These are phyloP conservation scores for Primulina eburnea DNA, from an alignment of 257 asterid species.

Conservation along the genomic window DNA sequence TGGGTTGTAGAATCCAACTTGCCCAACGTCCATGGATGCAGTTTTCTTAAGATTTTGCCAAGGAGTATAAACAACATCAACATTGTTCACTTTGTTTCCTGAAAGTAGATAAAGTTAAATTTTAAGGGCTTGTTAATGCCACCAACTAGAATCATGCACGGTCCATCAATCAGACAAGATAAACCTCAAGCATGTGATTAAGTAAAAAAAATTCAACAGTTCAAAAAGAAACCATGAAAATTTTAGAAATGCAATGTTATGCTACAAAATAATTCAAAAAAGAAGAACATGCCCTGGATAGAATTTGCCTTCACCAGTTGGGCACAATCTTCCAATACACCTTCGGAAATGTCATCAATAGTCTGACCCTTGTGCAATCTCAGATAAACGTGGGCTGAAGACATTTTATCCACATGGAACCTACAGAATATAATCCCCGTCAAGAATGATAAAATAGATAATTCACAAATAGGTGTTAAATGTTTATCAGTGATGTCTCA, in stretches of 20 bases:
- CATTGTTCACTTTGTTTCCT: slow-evolving; percentile 89
- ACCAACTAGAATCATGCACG: neutral
- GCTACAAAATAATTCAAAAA: neutral
- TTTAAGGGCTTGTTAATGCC: neutral
- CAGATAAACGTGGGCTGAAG: slow-evolving; percentile 96
- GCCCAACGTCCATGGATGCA: slow-evolving; percentile 98
- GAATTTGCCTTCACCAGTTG: slow-evolving; percentile 98
- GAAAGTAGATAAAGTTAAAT: slow-evolving; percentile 22
- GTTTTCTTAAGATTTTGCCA: slow-evolving; percentile 97
- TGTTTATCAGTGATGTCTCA: neutral
- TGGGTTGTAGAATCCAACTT: slow-evolving; percentile 89
- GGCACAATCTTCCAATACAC: slow-evolving; percentile 88
- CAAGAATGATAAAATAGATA: slow-evolving; percentile 13
- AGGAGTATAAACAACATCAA: slow-evolving; percentile 97
- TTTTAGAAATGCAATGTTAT: neutral
- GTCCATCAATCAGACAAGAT: neutral
- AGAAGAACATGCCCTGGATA: slow-evolving; percentile 64
- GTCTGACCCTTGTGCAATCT: slow-evolving; percentile 85
- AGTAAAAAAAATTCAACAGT: slow-evolving; percentile 12
- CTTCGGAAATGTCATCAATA: slow-evolving; percentile 82
- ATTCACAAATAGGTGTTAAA: neutral
- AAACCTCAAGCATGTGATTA: neutral
- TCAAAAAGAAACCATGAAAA: neutral
- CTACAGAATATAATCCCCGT: slow-evolving; percentile 42
- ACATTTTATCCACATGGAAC: slow-evolving; percentile 99